phyloP scores from a whole-genome alignment of 768 basidiomycete species.

The Boletus fagicola region DNA sequence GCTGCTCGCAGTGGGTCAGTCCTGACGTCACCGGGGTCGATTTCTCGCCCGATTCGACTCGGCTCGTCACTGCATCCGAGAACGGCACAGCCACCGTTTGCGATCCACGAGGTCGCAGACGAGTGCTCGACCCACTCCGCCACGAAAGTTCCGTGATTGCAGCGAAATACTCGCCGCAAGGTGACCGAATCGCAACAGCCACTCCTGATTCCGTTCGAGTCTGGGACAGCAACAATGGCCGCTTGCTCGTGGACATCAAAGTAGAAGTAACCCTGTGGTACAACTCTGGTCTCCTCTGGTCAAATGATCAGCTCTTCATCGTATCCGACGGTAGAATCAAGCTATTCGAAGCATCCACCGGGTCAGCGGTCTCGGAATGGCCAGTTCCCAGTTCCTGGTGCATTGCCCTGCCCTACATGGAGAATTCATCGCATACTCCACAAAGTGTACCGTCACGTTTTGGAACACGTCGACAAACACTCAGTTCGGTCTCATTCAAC shows the following conservation, averaged over 20 bases:
- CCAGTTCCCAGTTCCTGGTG: no score
- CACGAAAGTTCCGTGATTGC: not conserved
- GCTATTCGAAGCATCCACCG: no score
- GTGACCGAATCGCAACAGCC: no score
- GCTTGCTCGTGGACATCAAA: not conserved
- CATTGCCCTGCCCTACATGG: no score
- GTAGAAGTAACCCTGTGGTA: not conserved
- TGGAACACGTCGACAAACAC: not conserved
- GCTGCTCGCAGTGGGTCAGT: no score
- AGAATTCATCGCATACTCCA: not conserved
- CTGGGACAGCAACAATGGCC: no score
- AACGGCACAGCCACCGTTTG: not conserved
- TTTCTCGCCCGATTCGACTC: no score
- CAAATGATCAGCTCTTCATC: not conserved
- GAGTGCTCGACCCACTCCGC: not conserved
- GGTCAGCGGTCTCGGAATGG: no score
- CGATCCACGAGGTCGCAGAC: not conserved
- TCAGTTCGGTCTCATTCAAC: not conserved
- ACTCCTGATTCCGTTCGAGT: no score
- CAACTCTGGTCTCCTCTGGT: conserved; percentile 11
- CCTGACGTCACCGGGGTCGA: no score
- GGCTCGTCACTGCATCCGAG: no score
- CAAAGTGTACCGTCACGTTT: not conserved
- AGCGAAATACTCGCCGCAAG: no score
- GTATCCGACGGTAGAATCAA: not conserved